These are phyloP conservation scores for Cucurbita pepo DNA, from an alignment of 306 rosid species.

Conservation along the genomic window DNA sequence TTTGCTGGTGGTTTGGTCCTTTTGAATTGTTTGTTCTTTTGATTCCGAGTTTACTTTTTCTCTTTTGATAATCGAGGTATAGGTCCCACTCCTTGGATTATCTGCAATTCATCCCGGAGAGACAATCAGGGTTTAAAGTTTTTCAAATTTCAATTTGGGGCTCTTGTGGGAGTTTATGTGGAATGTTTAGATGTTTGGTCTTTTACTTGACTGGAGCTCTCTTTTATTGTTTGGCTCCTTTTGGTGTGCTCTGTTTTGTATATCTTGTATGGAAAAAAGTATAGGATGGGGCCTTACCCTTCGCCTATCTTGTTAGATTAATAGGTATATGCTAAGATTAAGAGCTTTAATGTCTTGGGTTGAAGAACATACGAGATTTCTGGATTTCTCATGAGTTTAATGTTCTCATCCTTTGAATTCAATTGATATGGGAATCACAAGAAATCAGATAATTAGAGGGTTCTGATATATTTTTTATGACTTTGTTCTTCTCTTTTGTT, in stretches of 20 bases:
- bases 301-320: not conserved
- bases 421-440: not conserved
- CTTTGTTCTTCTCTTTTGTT: not conserved
- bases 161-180: not conserved
- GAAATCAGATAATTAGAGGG: not conserved
- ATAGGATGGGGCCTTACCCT: not conserved
- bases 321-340: not conserved
- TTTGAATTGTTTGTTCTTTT: not conserved
- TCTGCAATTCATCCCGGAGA: not conserved
- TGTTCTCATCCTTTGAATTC: too few relatives aligned
- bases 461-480: not conserved
- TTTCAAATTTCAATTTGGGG: not conserved
- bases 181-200: not conserved
- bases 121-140: not conserved
- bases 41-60: not conserved
- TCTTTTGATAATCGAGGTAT: not conserved
- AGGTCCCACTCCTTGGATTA: not conserved
- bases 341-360: not conserved
- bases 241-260: not conserved
- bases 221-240: not conserved
- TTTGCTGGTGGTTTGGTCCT: not conserved
- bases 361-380: not conserved
- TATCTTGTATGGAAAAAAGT: not conserved
- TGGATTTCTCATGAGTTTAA: not conserved
- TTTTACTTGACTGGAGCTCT: not conserved